Percentiles rank a stretch among this genome's conserved stretches.
Conservation (phyloP, 2,329 filamentous ascomycete species). For the Lachnellula subtilissima region DNA sequence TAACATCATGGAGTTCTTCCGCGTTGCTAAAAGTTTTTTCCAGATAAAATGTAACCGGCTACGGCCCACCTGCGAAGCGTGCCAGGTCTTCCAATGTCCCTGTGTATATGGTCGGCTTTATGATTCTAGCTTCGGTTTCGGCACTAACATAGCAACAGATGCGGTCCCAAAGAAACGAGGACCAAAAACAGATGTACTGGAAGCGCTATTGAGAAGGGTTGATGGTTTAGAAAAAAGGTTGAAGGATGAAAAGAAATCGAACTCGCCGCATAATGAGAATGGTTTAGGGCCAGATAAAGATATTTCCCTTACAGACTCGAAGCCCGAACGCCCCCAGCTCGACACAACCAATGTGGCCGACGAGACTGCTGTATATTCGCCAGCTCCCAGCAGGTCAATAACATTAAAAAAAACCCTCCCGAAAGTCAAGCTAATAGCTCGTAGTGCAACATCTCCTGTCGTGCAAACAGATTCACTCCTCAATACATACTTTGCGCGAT, state of each 20-base stretch:
- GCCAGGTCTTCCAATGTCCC: slow-evolving; percentile 81
- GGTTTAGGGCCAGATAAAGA: slow-evolving; percentile 19
- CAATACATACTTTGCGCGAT: slow-evolving; percentile 72
- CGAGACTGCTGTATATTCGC: slow-evolving; percentile 41
- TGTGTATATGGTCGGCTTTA: slow-evolving; percentile 81
- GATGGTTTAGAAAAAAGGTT: slow-evolving; percentile 79
- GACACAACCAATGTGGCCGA: slow-evolving; percentile 36
- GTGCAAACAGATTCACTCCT: slow-evolving; percentile 59
- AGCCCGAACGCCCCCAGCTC: slow-evolving; percentile 33
- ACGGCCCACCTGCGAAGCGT: slow-evolving; percentile 80
- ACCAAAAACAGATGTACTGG: slow-evolving; percentile 83
- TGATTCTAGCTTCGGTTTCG: slow-evolving; percentile 1
- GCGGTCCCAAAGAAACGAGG: slow-evolving; percentile 86
- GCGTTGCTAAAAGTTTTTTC: slow-evolving; percentile 17
- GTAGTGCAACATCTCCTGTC: slow-evolving; percentile 42
- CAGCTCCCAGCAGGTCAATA: slow-evolving; percentile 36
- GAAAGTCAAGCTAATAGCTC: slow-evolving; percentile 5
- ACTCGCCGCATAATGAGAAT: slow-evolving; percentile 25
- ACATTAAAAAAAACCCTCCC: slow-evolving; percentile 4
- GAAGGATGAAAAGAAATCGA: slow-evolving; percentile 57
- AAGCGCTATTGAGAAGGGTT: slow-evolving; percentile 77
- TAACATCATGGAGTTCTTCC: slow-evolving; percentile 17
- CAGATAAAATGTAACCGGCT: slow-evolving; percentile 91
- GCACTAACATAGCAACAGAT: slow-evolving; percentile 46
- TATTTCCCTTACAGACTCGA: slow-evolving; percentile 28